phyloP scores from a whole-genome alignment of 2,329 filamentous ascomycete genomes.

The Pestalotiopsis sp. region DNA sequence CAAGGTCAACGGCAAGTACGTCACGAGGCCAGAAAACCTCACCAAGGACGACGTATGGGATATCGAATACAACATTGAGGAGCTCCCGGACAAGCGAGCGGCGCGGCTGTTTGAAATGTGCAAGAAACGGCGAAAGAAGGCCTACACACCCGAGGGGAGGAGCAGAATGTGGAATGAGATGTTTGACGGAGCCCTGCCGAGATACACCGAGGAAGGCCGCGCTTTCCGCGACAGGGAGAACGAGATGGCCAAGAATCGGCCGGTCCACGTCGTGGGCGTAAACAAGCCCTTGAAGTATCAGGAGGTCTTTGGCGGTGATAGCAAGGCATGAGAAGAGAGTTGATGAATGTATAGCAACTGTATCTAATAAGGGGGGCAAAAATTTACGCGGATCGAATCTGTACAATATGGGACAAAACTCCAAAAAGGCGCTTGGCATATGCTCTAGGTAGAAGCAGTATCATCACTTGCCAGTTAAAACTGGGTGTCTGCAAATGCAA shows the following conservation, averaged over 20 bases:
- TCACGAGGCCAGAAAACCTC: constrained; percentile 61
- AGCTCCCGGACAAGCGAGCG: constrained; percentile 53
- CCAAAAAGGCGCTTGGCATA: not conserved
- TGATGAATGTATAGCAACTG: not conserved
- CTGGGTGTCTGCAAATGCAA: not conserved
- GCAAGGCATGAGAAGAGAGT: not conserved
- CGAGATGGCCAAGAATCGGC: constrained; percentile 47
- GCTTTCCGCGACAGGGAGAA: constrained; percentile 59
- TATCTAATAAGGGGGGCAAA: not conserved
- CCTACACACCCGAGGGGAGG: constrained; percentile 45
- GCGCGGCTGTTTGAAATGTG: constrained; percentile 56
- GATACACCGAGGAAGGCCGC: constrained; percentile 55
- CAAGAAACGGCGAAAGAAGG: constrained; percentile 56
- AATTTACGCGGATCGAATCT: not conserved
- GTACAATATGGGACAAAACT: not conserved
- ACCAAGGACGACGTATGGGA: constrained; percentile 57
- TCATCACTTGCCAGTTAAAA: not conserved
- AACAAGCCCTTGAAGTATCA: constrained; percentile 34
- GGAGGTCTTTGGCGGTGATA: constrained; percentile 34
- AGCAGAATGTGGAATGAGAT: constrained; percentile 48
- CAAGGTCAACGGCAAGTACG: constrained; percentile 67
- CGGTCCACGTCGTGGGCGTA: constrained; percentile 50
- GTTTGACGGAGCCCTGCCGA: constrained; percentile 44
- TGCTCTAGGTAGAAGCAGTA: not conserved
- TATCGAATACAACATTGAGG: constrained; percentile 77